Evolutionary conservation across 306 rosid species (phyloP), one percentile per base, ranked within the genome.

Genomic region (Trifolium pratense): DNA sequence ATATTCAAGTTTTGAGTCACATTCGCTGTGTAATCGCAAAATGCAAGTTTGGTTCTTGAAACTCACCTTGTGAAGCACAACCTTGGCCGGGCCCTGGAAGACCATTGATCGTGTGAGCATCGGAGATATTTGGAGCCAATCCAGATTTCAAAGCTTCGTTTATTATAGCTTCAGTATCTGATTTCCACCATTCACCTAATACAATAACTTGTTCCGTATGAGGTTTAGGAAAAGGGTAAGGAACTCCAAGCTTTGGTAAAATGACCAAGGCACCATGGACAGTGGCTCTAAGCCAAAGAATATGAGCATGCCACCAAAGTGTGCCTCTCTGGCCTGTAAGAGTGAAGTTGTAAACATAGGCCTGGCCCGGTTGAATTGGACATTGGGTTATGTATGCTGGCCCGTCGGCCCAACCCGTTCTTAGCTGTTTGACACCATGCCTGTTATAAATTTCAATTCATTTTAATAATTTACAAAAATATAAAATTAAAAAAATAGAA

Each of bases 171-270:
- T 92, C 98, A 14, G 89, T 87, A 74, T 92, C 96, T 62, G 96
- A 88, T 73, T 92, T 90, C 98, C 98, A 92, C 98, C 98, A 92
- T 87, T 92, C 98, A 80, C 89, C 98, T 70, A 92, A 78, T 45
- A 92, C 0, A 14, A 92, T 21, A 58, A 86, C 84, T 31, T 81
- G 69, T 58, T 92, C 97, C 76, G 73, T 81, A 15, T 87, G 81
- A 13, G 98, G 97, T 45, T 71, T 79, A 12, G 95, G 98, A 77
- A 92, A 92, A 16, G 98, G 98, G 75, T 90, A 92, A 66, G 98
- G 97, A 62, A 90, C 95, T 11, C 95, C 95, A 76, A 59, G 89
- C 70, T 87, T 92, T 57, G 98, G 98, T 74, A 88, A 78, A 71
- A 92, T 80, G 55, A 92, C 95, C 13, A 92, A 0, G 37, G 97